Percentiles rank a stretch among this genome's conserved stretches.
Conservation (phyloP, 2,329 filamentous ascomycete species). For the Fragosphaeria purpurea region DNA sequence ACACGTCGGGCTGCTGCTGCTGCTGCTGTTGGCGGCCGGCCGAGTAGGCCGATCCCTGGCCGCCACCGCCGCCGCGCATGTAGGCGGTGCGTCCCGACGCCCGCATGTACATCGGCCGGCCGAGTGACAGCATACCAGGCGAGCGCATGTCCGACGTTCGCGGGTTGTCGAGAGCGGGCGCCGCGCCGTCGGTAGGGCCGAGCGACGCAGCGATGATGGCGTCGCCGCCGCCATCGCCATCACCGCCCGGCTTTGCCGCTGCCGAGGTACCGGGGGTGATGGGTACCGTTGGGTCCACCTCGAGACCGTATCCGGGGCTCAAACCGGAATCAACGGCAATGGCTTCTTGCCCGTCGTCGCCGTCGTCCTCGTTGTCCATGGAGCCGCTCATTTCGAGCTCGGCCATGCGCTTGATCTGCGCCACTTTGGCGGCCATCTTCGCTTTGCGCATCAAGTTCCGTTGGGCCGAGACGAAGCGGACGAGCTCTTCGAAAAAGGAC, state of each 20-base stretch:
- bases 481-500: conserved; percentile 69
- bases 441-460: conserved; percentile 80
- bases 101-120: conserved; percentile 17
- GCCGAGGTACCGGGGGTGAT: background rate
- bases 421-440: conserved; percentile 71
- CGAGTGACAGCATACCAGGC: conserved; percentile 16
- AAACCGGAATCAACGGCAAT: background rate
- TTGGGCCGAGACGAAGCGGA: conserved; percentile 69
- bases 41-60: background rate
- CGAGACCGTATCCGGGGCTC: too few species aligned
- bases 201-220: background rate
- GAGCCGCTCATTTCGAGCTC: conserved; percentile 48
- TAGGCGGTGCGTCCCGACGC: conserved; percentile 10
- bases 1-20: conserved; percentile 35
- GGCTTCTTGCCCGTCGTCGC: conserved; percentile 21
- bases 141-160: conserved; percentile 29
- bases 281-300: background rate
- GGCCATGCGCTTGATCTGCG: conserved; percentile 50
- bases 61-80: background rate
- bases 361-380: conserved; percentile 34
- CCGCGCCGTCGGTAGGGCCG: conserved; percentile 14
- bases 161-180: conserved; percentile 26
- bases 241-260: too few species aligned
- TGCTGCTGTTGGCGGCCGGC: conserved; percentile 12
- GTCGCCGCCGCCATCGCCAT: background rate